phyloP scores from a whole-genome alignment of 208 protist species.

The Acanthamoeba lenticulata region DNA sequence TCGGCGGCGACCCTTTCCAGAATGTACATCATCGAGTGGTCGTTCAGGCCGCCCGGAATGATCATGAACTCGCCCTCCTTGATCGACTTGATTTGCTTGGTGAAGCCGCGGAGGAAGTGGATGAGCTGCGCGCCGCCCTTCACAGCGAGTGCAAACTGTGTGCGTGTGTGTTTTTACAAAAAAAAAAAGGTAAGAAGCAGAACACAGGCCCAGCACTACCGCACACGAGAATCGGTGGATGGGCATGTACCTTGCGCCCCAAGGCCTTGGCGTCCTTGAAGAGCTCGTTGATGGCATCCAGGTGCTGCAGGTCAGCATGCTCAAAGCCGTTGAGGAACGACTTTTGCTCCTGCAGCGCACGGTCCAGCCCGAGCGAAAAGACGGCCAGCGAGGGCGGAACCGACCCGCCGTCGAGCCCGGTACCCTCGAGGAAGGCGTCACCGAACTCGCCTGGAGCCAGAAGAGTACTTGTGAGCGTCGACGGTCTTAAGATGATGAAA shows the following conservation, averaged over 20 bases:
- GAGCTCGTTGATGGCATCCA: conserved; percentile 68
- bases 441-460: conserved; percentile 69
- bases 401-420: conserved; percentile 63
- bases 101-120: conserved; percentile 60
- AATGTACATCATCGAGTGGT: conserved; percentile 70
- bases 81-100: conserved; percentile 63
- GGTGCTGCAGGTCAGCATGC: conserved; percentile 52
- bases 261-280: conserved; percentile 66
- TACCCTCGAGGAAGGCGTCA: conserved; percentile 66
- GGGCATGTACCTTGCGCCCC: conserved; percentile 8
- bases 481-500: too few relatives aligned
- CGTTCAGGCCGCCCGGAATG: conserved; percentile 52
- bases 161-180: neutral
- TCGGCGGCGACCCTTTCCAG: conserved; percentile 35
- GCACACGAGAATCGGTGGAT: too few relatives aligned
- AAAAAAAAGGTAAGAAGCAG: neutral
- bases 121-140: conserved; percentile 64
- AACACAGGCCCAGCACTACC: neutral
- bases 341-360: conserved; percentile 51
- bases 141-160: conserved; percentile 57
- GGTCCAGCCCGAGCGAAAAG: conserved; percentile 54
- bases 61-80: conserved; percentile 70
- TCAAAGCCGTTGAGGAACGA: conserved; percentile 63
- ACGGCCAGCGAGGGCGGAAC: conserved; percentile 61
- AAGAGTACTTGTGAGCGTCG: too few relatives aligned